Evolutionary conservation across 2,329 filamentous ascomycete genomes (phyloP), one percentile per base, ranked within the genome.

Genomic region (Trichoderma koningiopsis): DNA sequence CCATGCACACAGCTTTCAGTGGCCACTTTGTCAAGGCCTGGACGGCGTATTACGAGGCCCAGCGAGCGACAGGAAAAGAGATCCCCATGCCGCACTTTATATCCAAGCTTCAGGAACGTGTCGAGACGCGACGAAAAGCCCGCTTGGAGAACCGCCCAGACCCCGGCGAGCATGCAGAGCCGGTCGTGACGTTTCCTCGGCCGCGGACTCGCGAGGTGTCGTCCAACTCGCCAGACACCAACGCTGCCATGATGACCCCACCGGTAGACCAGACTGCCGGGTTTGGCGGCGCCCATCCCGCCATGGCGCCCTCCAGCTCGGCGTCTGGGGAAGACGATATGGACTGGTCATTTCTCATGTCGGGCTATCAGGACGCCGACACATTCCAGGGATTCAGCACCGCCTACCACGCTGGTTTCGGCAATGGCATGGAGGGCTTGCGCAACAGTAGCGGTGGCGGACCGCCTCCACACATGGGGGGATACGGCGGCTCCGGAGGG

Each of bases 1-100:
- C 87, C 7, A 82, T 89, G 79, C 87, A 89, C 73, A 78, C 85
- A 35, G 84, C 85, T 0, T 88, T 91, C 71, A 85, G 85, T 1
- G 81, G 81, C 24, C 81, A 87, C 22, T 86, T 91, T 52, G 78
- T 91, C 69, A 89, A 88, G 73, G 88, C 88, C 0, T 91, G 89
- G 89, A 84, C 86, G 55, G 86, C 85, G 2, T 84, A 85, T 67
- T 84, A 85, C 72, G 79, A 82, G 2, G 83, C 84, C 14, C 81
- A 84, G 71, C 71, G 78, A 5, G 80, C 81, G 62, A 76, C 80
- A 7, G 86, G 86, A 0, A 81, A 80, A 35, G 76, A 80, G 1
- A 70, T 83, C 2, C 73, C 78, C 19, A 79, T 80, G 14, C 86
- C 86, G 2, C 77, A 76, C 56, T 84, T 87, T 71, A 84, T 88